Conservation (phyloP, 1,139 yeast species). For the Yamadazyma atmosphaerica region DNA sequence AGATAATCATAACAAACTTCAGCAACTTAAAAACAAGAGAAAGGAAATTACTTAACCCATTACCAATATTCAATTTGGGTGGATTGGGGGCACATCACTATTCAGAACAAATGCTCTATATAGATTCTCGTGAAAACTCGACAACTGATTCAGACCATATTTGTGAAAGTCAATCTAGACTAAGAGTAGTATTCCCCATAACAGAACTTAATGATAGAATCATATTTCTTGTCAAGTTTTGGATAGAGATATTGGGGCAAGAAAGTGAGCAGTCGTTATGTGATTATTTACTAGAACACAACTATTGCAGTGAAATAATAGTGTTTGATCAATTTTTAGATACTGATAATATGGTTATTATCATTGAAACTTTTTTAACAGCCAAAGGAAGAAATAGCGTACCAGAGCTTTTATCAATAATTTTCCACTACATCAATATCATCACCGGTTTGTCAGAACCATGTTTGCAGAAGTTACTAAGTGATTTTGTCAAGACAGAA, state of each 20-base stretch:
- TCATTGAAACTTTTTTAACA: conserved; percentile 50
- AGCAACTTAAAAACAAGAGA: conserved; percentile 19
- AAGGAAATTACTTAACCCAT: neutral
- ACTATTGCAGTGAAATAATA: conserved; percentile 32
- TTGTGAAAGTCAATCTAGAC: neutral
- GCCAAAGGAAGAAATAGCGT: conserved; percentile 30
- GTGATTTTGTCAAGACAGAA: conserved; percentile 12
- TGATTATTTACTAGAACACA: conserved; percentile 23
- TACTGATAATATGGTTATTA: conserved; percentile 32
- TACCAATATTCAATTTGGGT: neutral
- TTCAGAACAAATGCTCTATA: conserved; percentile 3
- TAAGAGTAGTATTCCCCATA: conserved; percentile 44
- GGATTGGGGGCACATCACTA: neutral
- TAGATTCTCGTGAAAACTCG: neutral
- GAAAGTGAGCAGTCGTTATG: conserved; percentile 51
- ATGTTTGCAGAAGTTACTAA: conserved; percentile 24
- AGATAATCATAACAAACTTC: conserved; percentile 47
- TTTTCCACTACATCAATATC: conserved; percentile 22
- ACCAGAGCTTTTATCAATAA: conserved; percentile 7
- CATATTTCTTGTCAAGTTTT: conserved; percentile 34
- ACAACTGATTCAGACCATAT: neutral
- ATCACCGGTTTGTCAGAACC: conserved; percentile 8
- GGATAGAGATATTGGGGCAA: conserved; percentile 64
- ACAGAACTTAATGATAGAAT: conserved; percentile 11
- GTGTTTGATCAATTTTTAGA: conserved; percentile 42